Base-by-base conservation (phyloP, 2,329 filamentous ascomycete species). In the Talaromyces sp. region DNA sequence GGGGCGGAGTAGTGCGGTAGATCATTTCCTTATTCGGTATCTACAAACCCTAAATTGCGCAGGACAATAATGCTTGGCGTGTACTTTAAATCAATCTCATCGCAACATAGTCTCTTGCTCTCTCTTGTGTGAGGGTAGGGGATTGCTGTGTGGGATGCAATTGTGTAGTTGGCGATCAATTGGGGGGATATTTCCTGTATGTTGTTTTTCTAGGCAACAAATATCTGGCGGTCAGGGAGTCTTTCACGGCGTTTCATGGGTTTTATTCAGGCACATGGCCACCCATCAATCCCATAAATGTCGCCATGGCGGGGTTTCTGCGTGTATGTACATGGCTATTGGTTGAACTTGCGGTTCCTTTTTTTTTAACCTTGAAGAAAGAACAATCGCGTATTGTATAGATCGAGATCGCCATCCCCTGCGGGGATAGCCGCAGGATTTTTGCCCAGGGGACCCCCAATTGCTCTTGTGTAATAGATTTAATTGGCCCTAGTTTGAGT, bases 1-100 rank as follows among this genome's bases (percentile, higher is more conserved):
- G 36, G 36, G n/a, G 36, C 36, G 36, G 36, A 14, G 3, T 5
- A 5, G 36, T 16, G 34, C 3, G 34, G 34, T 14, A 40, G 40
- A 40, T 50, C 40, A 47, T 30, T 30, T 10, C 55, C 36, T 34
- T 40, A 61, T 53, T 40, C 36, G 36, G 36, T 16, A 40, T 40
- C 36, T 14, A 14, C 36, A 40, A 40, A 40, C 36, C 36, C 36
- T 40, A 40, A 40, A 40, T 23, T 23, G 23, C 36, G 5, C 36
- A 40, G 58, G 58, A 28, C 33, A 60, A 23, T 4, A 57, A 27
- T 36, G 54, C 59, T 61, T 61, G 59, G 59, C 59, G 30, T 53
- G 33, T 23, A 54, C 54, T 50, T 61, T 61, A 61, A 33, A 57
- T 57, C 40, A 57, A 61, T 47, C 60, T 53, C 55, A 47, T 47